phyloP scores from a whole-genome alignment of 192 early-diverging fungal genomes.

The Coemansia sp. region DNA sequence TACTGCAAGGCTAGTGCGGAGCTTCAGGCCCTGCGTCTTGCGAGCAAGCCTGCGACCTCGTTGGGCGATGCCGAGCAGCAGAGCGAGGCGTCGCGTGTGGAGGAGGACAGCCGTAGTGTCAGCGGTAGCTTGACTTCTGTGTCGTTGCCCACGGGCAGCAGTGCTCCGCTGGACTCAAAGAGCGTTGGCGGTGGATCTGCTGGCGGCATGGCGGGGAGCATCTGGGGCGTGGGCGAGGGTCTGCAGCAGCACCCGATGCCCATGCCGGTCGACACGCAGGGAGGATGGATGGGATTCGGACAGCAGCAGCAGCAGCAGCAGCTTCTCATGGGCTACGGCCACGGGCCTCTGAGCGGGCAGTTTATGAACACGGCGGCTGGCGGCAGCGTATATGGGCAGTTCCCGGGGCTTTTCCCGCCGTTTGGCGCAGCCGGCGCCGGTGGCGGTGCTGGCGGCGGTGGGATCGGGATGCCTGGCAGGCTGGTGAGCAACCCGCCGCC shows the following conservation, averaged over 20 bases:
- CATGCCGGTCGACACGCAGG: conserved; percentile 1
- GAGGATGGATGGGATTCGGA: background rate
- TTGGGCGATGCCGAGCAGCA: background rate
- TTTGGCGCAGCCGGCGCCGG: conserved; percentile 2
- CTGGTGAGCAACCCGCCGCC: conserved; percentile 8
- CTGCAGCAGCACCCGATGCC: background rate
- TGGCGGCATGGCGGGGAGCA: background rate
- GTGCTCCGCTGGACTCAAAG: too few species aligned
- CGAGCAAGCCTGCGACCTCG: background rate
- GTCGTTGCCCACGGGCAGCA: background rate
- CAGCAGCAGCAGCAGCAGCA: conserved; percentile 7
- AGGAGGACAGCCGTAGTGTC: too few species aligned
- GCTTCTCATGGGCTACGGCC: background rate
- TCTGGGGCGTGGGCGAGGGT: background rate
- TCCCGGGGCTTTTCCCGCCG: conserved; percentile 11
- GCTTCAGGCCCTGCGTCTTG: conserved; percentile 1
- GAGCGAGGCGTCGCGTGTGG: too few species aligned
- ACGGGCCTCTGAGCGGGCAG: background rate
- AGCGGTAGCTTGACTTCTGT: background rate
- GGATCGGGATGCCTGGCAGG: background rate
- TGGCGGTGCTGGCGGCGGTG: background rate
- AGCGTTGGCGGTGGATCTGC: background rate
- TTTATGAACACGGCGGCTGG: background rate
- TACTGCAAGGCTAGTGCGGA: conserved; percentile 11
- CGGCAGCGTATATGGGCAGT: conserved; percentile 9